These are phyloP conservation scores for Raffaelea deltoideospora DNA, from an alignment of 2,329 filamentous ascomycete species.

Conservation along the genomic window DNA sequence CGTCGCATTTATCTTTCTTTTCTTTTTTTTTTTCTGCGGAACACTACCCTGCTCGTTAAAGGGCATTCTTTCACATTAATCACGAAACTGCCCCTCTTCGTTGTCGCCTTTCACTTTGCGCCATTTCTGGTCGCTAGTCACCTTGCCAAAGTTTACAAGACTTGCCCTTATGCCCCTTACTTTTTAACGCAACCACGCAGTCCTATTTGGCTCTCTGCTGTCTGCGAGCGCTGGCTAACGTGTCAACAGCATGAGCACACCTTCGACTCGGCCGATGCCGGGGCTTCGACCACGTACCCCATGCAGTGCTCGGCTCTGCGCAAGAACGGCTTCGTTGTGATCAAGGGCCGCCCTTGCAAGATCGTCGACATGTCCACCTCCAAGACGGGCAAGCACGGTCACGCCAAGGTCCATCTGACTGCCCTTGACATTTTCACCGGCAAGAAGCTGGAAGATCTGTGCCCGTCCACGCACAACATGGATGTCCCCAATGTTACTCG, in stretches of 20 bases:
- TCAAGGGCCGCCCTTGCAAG: constrained; percentile 99
- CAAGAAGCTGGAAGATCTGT: constrained; percentile 99
- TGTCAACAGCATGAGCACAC: constrained; percentile 43
- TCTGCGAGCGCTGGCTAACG: background rate
- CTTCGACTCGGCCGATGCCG: constrained; percentile 93
- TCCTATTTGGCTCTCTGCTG: background rate
- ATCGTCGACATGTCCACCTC: constrained; percentile 99
- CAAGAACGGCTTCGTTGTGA: constrained; percentile 98
- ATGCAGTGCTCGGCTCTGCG: constrained; percentile 99
- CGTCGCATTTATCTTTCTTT: too few relatives aligned
- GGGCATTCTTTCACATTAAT: too few relatives aligned
- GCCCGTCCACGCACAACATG: constrained; percentile 95
- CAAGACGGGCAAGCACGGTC: constrained; percentile 99
- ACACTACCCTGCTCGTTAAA: background rate
- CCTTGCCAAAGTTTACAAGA: background rate
- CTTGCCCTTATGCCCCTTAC: background rate
- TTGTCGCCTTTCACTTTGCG: background rate
- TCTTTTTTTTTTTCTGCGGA: too few relatives aligned
- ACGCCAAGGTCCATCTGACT: constrained; percentile 99
- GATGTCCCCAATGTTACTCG: constrained; percentile 90
- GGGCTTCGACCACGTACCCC: constrained; percentile 84
- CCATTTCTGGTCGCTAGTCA: background rate
- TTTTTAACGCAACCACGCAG: background rate
- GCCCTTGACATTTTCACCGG: constrained; percentile 97
- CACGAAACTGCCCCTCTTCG: background rate